Evolutionary conservation across 1,139 yeast genomes (phyloP), one percentile per base, ranked within the genome.

Genomic region (Debaryomyces psychrophilus): DNA sequence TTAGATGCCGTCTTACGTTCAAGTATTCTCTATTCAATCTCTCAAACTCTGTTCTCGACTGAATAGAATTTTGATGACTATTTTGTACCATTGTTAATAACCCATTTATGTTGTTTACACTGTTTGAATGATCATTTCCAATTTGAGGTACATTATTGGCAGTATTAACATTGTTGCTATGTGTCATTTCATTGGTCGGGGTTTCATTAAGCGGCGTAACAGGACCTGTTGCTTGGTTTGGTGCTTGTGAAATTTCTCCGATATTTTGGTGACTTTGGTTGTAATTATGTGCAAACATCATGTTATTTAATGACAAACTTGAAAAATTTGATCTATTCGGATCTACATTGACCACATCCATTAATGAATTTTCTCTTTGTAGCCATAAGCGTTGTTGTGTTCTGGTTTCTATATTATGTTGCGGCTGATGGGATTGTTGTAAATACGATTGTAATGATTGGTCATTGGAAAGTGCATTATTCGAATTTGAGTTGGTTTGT

Each of bases 341-440:
- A 49, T 73, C 77, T 41, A 71, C 62, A 20, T 71, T 63, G 7
- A 74, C 68, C 1, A 83, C 66, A 58, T 83, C 88, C 70, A 85
- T 69, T 37, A 84, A 71, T 4, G 87, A 82, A 56, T 80, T 86
- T 53, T 88, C 95, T 51, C 95, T 72, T 61, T 87, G 95, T 31
- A 88, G 68, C 95, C 95, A 87, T 43, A 88, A 73, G 51, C 86
- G 78, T 58, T 87, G 93, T 59, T 88, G 96, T 0, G 95, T 87
- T 63, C 96, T 75, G 0, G 90, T 84, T 44, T 60, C 64, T 9
- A 50, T 47, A 44, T 57, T 62, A 41, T 59, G 61, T 6, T 26
- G 41, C 3, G 45, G 37, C 20, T 28, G 33, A 8, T 37, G 43
- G 8, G 38, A 12, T 9, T 45, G 44, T 17, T 45, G 41, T n/a